Conservation (phyloP, 208 protist genomes). For the Wallacemonas sp. region DNA sequence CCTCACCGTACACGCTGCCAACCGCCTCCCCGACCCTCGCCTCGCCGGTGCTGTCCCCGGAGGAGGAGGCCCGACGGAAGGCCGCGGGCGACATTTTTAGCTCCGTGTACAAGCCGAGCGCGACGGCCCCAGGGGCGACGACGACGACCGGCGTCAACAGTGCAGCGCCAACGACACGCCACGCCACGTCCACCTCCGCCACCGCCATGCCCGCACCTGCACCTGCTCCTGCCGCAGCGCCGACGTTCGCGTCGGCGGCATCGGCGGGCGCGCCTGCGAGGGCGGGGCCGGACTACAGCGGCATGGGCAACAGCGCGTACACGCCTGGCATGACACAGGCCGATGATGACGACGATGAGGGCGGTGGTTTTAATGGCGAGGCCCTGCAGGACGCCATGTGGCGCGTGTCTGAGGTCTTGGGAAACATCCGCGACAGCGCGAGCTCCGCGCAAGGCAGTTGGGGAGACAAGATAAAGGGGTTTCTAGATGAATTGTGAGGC, state of each 20-base stretch:
- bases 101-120: slow-evolving; percentile 13
- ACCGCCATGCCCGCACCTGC: too few species aligned
- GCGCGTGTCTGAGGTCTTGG: slow-evolving; percentile 53
- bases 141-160: not conserved
- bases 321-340: slow-evolving; percentile 21
- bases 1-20: not conserved
- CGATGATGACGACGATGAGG: slow-evolving; percentile 14
- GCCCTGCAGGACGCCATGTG: slow-evolving; percentile 51
- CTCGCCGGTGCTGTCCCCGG: not conserved
- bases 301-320: slow-evolving; percentile 60
- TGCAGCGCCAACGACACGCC: too few species aligned
- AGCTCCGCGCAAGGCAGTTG: slow-evolving; percentile 37
- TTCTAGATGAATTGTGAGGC: slow-evolving; percentile 62
- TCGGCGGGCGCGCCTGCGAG: slow-evolving; percentile 16
- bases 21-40: not conserved
- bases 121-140: not conserved
- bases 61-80: slow-evolving; percentile 6
- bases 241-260: not conserved
- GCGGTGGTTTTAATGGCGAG: slow-evolving; percentile 5
- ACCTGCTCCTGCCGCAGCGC: not conserved
- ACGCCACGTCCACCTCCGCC: too few species aligned
- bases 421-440: slow-evolving; percentile 52
- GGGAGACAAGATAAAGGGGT: slow-evolving; percentile 57
- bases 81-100: slow-evolving; percentile 10
- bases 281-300: slow-evolving; percentile 63